Conservation (phyloP, 2,329 filamentous ascomycete species). For the Talaromyces sp. region DNA sequence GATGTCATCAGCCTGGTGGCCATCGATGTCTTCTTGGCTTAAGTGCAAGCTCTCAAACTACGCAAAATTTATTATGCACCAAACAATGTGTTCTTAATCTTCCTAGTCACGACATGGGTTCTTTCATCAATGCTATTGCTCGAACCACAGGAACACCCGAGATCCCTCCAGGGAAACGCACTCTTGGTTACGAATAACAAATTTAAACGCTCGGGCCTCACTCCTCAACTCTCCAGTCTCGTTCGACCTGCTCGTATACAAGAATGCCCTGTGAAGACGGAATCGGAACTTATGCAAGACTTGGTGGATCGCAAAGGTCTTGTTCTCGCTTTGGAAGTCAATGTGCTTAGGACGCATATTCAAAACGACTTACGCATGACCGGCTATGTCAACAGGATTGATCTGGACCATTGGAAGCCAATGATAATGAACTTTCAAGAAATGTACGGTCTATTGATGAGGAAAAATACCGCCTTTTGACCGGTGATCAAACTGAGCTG, state of each 20-base stretch:
- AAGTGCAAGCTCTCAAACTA: constrained; percentile 30
- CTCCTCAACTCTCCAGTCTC: neutral
- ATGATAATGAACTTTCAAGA: constrained; percentile 44
- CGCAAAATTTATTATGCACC: constrained; percentile 36
- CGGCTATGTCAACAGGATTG: constrained; percentile 35
- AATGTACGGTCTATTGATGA: constrained; percentile 28
- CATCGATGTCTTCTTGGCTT: constrained; percentile 41
- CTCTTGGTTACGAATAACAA: neutral
- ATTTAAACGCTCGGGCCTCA: neutral
- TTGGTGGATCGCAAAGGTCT: neutral
- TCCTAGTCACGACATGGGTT: constrained; percentile 28
- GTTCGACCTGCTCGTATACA: neutral
- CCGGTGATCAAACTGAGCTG: too few species aligned
- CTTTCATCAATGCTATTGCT: constrained; percentile 34
- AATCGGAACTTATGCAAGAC: neutral
- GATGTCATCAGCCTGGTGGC: constrained; percentile 44
- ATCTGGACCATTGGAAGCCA: constrained; percentile 40
- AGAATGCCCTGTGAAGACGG: neutral
- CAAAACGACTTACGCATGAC: neutral
- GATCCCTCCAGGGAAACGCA: too few species aligned
- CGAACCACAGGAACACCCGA: constrained; percentile 27
- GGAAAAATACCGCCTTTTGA: neutral
- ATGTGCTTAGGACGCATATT: neutral
- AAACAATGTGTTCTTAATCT: constrained; percentile 42
- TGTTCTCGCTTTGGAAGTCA: neutral